phyloP scores from a whole-genome alignment of 495 filamentous ascomycete genomes.

The Staphylotrichum tortipilum region DNA sequence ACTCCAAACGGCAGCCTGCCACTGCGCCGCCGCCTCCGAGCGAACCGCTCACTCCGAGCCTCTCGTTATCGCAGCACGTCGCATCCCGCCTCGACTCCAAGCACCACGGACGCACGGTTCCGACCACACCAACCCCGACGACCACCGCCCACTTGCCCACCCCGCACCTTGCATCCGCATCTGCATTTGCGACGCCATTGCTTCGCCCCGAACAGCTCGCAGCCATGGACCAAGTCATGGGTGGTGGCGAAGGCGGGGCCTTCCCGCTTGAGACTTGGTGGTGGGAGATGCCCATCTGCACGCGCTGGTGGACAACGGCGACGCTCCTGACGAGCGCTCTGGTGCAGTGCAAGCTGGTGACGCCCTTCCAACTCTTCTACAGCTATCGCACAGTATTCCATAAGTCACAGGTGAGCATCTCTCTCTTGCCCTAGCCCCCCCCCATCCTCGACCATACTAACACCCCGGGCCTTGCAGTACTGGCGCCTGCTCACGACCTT shows the following conservation, averaged over 20 bases:
- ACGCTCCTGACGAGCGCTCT: constrained; percentile 81
- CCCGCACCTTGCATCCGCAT: too few species aligned
- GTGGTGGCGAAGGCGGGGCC: constrained; percentile 55
- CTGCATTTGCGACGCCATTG: neutral
- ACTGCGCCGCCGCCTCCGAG: neutral
- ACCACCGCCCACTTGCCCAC: too few species aligned
- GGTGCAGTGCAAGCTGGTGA: constrained; percentile 85
- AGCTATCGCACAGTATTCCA: constrained; percentile 85
- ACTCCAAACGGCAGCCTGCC: neutral
- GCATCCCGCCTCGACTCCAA: neutral
- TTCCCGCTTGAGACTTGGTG: constrained; percentile 95
- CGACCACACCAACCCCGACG: too few species aligned
- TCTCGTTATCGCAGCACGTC: too few species aligned
- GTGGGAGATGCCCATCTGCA: constrained; percentile 94
- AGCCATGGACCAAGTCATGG: constrained; percentile 61
- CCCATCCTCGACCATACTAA: neutral
- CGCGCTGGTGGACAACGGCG: constrained; percentile 91
- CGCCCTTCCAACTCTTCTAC: constrained; percentile 92
- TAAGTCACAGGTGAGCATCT: constrained; percentile 73
- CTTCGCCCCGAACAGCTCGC: neutral
- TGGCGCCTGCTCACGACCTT: constrained; percentile 94
- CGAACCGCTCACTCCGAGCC: neutral
- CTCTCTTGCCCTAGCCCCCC: neutral
- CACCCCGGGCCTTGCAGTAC: constrained; percentile 48
- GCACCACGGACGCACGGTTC: neutral